These are phyloP conservation scores for Saccharomyces kudriavzevii DNA, from an alignment of 805 yeast species.

Conservation along the genomic window DNA sequence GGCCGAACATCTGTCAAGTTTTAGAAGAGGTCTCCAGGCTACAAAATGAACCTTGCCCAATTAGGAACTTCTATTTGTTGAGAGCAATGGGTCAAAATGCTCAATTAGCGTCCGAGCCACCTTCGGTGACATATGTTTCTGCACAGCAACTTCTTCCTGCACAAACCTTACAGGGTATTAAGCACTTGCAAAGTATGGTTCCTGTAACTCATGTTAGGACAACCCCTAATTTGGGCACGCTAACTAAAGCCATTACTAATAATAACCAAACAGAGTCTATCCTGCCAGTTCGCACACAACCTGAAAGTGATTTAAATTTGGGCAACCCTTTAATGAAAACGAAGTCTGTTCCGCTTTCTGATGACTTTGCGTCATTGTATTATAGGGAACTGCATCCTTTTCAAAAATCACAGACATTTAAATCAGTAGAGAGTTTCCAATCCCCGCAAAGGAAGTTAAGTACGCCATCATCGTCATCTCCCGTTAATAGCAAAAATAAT, in stretches of 20 bases:
- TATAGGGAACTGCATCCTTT: not conserved
- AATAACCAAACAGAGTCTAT: not conserved
- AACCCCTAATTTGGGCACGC: not conserved
- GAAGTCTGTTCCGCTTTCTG: not conserved
- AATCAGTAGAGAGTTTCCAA: not conserved
- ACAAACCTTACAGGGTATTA: not conserved
- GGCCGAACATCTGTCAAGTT: slow-evolving; percentile 71
- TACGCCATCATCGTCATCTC: slow-evolving; percentile 1
- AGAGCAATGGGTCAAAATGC: slow-evolving; percentile 14
- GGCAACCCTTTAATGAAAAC: not conserved
- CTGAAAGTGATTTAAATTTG: not conserved
- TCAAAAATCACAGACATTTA: not conserved
- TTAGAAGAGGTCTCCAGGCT: slow-evolving; percentile 61
- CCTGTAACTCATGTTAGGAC: not conserved
- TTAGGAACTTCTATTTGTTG: slow-evolving; percentile 32
- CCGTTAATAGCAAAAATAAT: not conserved
- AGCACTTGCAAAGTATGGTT: not conserved
- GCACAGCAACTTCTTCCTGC: not conserved
- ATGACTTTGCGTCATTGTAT: not conserved
- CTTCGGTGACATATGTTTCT: not conserved
- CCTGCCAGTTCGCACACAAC: not conserved
- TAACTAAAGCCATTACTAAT: not conserved
- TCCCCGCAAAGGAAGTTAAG: not conserved
- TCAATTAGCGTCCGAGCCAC: not conserved
- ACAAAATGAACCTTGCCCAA: slow-evolving; percentile 44